phyloP scores from a whole-genome alignment of 306 rosid species.

The Pyrus bretschneideri region DNA sequence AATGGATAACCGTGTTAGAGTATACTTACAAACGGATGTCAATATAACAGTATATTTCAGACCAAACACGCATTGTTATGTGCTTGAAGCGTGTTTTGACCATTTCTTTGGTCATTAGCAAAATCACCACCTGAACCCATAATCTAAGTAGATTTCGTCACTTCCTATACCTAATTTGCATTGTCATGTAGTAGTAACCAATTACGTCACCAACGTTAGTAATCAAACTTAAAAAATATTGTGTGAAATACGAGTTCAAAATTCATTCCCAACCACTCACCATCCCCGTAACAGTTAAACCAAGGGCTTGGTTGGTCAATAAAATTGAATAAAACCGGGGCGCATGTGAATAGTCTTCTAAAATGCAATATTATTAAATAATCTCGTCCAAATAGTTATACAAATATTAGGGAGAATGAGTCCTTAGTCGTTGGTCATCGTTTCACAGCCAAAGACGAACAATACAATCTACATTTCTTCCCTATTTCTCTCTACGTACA shows the following conservation, averaged over 20 bases:
- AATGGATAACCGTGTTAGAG: no score
- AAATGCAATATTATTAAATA: not conserved
- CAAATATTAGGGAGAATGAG: not conserved
- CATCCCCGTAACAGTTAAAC: no score
- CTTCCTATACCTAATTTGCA: not conserved
- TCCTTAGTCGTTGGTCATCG: conserved; percentile 16
- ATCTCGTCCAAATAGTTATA: not conserved
- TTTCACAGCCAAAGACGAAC: conserved; percentile 21
- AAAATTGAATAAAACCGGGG: not conserved
- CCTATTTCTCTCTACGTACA: not conserved
- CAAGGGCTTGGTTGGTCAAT: not conserved
- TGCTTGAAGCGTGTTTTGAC: not conserved
- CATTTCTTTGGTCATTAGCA: not conserved
- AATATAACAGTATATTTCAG: no score
- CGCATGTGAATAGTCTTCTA: not conserved
- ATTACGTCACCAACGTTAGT: fast-evolving
- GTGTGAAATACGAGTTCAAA: no score
- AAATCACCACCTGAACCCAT: not conserved
- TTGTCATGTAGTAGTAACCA: fast-evolving
- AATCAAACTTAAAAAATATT: fast-evolving
- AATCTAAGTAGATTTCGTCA: no score
- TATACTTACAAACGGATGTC: no score
- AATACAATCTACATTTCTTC: not conserved
- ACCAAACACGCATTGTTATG: no score
- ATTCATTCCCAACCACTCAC: no score